Base-by-base conservation (phyloP, 371 early-diverging fungal genomes). In the Zopfochytrium polystomum region DNA sequence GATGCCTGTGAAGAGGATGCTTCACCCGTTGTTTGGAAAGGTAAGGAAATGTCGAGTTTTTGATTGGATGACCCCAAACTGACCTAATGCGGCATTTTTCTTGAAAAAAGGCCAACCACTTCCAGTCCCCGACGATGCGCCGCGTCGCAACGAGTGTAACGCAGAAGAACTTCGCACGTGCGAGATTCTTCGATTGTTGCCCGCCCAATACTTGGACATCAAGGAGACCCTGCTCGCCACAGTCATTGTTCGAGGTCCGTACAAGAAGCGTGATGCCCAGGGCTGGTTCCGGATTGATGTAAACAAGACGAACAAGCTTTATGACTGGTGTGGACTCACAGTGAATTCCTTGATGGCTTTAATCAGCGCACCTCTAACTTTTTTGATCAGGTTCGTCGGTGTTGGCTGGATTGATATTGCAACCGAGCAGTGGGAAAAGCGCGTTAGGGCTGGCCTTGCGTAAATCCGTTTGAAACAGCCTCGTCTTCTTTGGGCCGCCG, bases 271-370 rank as follows among this genome's bases (percentile, higher is more conserved):
- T 34, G 70, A 75, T 50, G 76, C 73, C 2, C 48, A 68, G 52
- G 35, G 55, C 20, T 68, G 73, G 67, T 72, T 75, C 48, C 22
- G 60, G 44, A 75, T 75, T 52, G 76, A 75, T 62, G 76, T 72
- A 22, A 63, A 68, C 57, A 75, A 72, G 65, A 62, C 62, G 33
- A 57, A 62, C 35, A 62, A 62, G 57, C 45, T 66, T 13, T 66
- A 62, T 58, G 67, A 66, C 43, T 61, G 62, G 62, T 66, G 52
- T 58, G 67, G 61, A 7, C 31, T 62, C 20, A 62, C 52, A 42
- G n/a, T 42, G 42, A 13, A 13, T 42, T 11, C 13, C 42, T 42
- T 13, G n/a, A 11, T 11, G 42, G 11, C 42, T 42, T 42, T 42
- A n/a, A n/a, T 42, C n/a, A 13, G 11, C 42, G 11, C 11, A 11